Conservation (phyloP, 768 basidiomycete species). For the Sistotremastrum suecicum region DNA sequence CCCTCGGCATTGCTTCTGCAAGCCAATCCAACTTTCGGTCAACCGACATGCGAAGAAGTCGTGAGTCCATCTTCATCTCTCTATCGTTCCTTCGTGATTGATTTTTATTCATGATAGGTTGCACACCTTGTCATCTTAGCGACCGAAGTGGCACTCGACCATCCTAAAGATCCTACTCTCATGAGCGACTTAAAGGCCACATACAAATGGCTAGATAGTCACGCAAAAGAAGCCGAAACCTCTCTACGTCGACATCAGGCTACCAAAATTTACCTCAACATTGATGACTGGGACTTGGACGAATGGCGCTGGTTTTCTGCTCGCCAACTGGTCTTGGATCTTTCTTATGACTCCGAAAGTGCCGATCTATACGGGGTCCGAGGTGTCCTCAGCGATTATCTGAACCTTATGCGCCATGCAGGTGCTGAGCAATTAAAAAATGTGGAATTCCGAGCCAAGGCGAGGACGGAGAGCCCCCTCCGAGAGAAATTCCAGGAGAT, state of each 20-base stretch:
- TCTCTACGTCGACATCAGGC: too few species aligned
- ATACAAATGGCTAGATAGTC: conserved; percentile 28
- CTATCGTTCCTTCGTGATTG: background rate
- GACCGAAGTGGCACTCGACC: conserved; percentile 13
- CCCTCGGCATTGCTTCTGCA: conserved; percentile 20
- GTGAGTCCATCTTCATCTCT: conserved; percentile 17
- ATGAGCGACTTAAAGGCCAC: conserved; percentile 27
- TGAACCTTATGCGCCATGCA: conserved; percentile 5
- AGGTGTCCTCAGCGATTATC: conserved; percentile 13
- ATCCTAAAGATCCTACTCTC: conserved; percentile 15
- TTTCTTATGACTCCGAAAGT: conserved; percentile 8
- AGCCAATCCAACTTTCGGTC: conserved; percentile 24
- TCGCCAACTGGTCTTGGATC: conserved; percentile 24
- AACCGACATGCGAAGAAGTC: conserved; percentile 27
- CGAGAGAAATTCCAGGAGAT: too few species aligned
- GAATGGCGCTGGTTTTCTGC: conserved; percentile 27
- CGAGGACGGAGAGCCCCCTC: too few species aligned
- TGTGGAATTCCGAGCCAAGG: too few species aligned
- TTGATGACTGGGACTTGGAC: conserved; percentile 22
- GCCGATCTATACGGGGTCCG: conserved; percentile 14
- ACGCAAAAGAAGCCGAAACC: conserved; percentile 12
- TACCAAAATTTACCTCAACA: conserved; percentile 28
- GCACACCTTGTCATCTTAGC: conserved; percentile 26
- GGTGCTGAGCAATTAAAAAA: background rate
- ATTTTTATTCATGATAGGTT: conserved; percentile 17